Evolutionary conservation across 768 basidiomycete species (phyloP).

Genomic region (Paxillus ammoniavirescens): DNA sequence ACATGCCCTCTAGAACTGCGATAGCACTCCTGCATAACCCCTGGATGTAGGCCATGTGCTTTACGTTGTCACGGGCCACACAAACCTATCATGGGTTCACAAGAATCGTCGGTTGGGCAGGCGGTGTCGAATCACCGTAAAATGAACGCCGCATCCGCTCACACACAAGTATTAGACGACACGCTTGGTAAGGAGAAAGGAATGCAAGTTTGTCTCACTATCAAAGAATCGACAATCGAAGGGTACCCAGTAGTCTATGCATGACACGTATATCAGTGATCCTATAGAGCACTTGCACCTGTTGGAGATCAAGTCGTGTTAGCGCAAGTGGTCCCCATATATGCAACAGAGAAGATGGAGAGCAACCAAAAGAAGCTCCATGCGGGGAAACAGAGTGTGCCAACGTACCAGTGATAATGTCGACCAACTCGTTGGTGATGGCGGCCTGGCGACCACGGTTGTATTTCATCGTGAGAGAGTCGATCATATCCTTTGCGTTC

Average conservation of each 20-base stretch:
- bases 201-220: conserved; percentile 24
- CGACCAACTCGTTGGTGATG: conserved; percentile 93
- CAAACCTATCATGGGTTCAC: no score
- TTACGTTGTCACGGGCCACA: no score
- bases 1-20: no score
- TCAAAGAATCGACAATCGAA: conserved; percentile 3
- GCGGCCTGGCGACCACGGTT: conserved; percentile 98
- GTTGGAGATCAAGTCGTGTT: background rate
- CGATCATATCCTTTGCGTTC: conserved; percentile 96
- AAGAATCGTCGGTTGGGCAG: no score
- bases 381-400: background rate
- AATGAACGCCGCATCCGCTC: no score
- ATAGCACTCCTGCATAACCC: no score
- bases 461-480: conserved; percentile 85
- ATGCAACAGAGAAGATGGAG: background rate
- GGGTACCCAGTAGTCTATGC: conserved; percentile 12
- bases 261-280: conserved; percentile 10
- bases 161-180: no score
- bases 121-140: no score
- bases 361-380: no score
- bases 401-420: conserved; percentile 82
- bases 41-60: no score
- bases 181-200: conserved; percentile 5
- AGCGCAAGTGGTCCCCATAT: background rate
- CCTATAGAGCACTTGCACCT: conserved; percentile 52